Evolutionary conservation across 306 rosid species (phyloP).

Genomic region (Cucurbita maxima): DNA sequence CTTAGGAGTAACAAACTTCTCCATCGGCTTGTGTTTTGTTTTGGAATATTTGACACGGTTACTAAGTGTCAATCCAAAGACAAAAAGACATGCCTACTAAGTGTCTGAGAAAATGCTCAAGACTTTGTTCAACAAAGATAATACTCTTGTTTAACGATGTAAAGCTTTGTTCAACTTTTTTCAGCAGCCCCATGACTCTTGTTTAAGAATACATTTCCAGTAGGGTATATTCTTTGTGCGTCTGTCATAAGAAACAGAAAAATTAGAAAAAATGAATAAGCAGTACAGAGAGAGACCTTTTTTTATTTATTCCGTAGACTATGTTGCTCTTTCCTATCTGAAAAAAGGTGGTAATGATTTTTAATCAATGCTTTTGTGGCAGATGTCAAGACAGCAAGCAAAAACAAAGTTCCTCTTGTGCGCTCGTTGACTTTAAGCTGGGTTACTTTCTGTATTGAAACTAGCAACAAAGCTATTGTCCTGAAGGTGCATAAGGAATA

Average conservation of each 20-base stretch:
- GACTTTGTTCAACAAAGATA: neutral
- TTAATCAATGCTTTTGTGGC: conserved; percentile 23
- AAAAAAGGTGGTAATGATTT: neutral
- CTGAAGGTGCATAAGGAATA: conserved; percentile 85
- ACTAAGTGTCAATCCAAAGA: neutral
- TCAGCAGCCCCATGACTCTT: neutral
- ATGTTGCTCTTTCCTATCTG: neutral
- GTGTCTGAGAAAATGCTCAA: neutral
- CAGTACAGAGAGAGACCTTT: neutral
- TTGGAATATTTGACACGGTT: neutral
- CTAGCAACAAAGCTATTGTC: conserved; percentile 65
- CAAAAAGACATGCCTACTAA: no score
- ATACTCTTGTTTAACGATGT: neutral
- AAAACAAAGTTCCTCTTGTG: conserved; percentile 97
- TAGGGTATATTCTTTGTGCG: neutral
- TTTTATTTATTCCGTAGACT: neutral
- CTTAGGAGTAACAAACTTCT: neutral
- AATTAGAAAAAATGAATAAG: neutral
- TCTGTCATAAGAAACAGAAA: neutral
- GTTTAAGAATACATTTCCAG: neutral
- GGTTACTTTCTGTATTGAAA: conserved; percentile 87
- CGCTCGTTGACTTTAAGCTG: conserved; percentile 76
- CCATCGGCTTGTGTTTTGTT: neutral
- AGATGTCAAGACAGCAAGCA: conserved; percentile 72
- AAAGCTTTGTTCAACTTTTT: neutral